Conservation (phyloP, 75 land plant genomes). For the Azolla pinnata region DNA sequence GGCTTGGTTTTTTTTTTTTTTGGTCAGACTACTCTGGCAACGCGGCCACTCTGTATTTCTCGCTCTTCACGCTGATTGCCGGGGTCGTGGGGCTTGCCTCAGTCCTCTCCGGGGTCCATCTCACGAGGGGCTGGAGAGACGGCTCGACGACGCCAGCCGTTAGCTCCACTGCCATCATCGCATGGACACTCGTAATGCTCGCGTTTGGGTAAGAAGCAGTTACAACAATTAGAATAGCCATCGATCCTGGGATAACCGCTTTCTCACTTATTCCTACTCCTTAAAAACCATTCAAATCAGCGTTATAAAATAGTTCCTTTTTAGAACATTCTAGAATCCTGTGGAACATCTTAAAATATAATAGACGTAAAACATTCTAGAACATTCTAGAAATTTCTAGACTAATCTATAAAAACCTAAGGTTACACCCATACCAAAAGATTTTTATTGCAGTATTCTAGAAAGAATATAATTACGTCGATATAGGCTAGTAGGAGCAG, state of each 20-base stretch:
- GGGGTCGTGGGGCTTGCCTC: constrained; percentile 24
- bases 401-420: neutral
- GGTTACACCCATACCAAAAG: neutral
- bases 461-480: no score
- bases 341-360: neutral
- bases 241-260: neutral
- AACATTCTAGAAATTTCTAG: neutral
- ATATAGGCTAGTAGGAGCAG: no score
- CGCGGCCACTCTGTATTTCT: constrained; percentile 5
- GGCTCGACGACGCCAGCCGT: constrained; percentile 13
- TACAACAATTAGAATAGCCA: neutral
- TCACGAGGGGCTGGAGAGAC: constrained; percentile 13
- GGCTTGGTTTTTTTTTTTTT: neutral
- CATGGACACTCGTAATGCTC: constrained; percentile 23
- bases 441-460: no score
- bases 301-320: neutral
- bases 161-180: constrained; percentile 11
- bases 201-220: constrained; percentile 16
- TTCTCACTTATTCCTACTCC: neutral
- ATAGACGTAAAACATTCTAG: neutral
- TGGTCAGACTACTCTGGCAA: neutral
- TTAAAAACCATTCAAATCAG: neutral
- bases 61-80: constrained; percentile 12
- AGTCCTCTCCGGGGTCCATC: constrained; percentile 19
- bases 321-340: neutral